Percentiles rank a stretch among this genome's conserved stretches.
Evolutionary conservation across 2,329 filamentous ascomycete species (phyloP).

Genomic region (Helotiales sp.): DNA sequence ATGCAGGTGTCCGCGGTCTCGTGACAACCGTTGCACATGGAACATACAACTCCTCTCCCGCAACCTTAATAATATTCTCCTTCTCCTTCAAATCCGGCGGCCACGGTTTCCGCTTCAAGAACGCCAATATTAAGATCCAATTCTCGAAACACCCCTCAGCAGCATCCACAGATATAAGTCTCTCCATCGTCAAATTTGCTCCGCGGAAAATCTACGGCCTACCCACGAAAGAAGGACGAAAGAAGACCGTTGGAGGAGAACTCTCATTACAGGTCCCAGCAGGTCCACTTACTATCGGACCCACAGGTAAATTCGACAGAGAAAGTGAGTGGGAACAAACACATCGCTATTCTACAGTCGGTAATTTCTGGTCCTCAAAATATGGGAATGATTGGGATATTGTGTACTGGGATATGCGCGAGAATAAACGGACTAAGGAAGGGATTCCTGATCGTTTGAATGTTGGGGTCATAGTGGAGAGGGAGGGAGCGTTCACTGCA

Average conservation of each 20-base stretch:
- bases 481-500: slow-evolving; percentile 14
- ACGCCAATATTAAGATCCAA: slow-evolving; percentile 16
- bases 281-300: slow-evolving; percentile 14
- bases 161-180: neutral
- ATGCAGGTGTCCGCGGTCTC: slow-evolving; percentile 18
- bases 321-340: slow-evolving; percentile 15
- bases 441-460: slow-evolving; percentile 22
- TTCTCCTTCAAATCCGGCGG: slow-evolving; percentile 32
- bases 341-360: slow-evolving; percentile 11
- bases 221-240: slow-evolving; percentile 8
- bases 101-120: slow-evolving; percentile 20
- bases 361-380: slow-evolving; percentile 21
- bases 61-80: slow-evolving; percentile 16
- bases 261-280: slow-evolving; percentile 14
- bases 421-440: slow-evolving; percentile 17
- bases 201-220: slow-evolving; percentile 22
- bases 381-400: slow-evolving; percentile 16
- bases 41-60: slow-evolving; percentile 12
- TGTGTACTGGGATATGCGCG: slow-evolving; percentile 21
- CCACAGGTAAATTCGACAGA: neutral
- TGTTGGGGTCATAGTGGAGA: slow-evolving; percentile 11
- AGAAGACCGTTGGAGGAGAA: slow-evolving; percentile 11
- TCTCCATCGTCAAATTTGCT: slow-evolving; percentile 15
- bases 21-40: slow-evolving; percentile 20
- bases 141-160: slow-evolving; percentile 13